Base-by-base conservation (phyloP, 2,329 filamentous ascomycete genomes). In the Tolypocladium ovalisporum region DNA sequence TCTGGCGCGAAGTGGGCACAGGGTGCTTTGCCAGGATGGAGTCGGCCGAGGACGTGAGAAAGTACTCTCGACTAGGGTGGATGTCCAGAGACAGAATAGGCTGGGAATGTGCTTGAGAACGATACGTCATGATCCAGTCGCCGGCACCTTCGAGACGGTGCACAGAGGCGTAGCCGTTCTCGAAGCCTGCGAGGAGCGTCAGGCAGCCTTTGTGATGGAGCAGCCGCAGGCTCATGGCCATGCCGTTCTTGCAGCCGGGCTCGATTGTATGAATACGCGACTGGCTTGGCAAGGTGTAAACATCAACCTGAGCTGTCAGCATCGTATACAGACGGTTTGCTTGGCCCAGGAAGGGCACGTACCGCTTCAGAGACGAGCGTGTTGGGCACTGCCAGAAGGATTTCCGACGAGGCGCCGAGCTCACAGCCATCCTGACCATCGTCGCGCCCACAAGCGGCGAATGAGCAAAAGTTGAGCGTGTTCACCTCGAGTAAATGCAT, bases 401-500 rank as follows among this genome's bases (percentile, higher is more conserved):
- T 75, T 58, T 78, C 75, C 10, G 73, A 66, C 3, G 63, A 60
- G 1, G 63, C 56, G 4, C 65, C 60, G 13, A 65, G 55, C 40
- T 60, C 35, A 24, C 60, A 34, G 62, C 56, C 39, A 42, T 52
- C 35, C 10, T 62, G 60, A 22, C 69, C 61, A 8, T 70, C 64
- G 9, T 60, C 59, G 49, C 72, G 68, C 59, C 76, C 59, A 67
- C 86, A 86, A 60, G 80, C 79, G 2, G 87, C 80, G 69, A 96
- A 96, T 1, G 88, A 81, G 69, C 94, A 99, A 69, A 97, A 99
- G 68, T 97, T 99, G 75, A 97, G 82, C 1, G 93, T 90, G 67
- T 97, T 97, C 49, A 97, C 90, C 6, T 88, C 79, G 6, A 99
- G 75, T 4, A 89, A 81, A 71, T 96, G 83, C 27, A 96, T 71